Evolutionary conservation across 345 rosid species (phyloP).

Genomic region (Microcos paniculata): DNA sequence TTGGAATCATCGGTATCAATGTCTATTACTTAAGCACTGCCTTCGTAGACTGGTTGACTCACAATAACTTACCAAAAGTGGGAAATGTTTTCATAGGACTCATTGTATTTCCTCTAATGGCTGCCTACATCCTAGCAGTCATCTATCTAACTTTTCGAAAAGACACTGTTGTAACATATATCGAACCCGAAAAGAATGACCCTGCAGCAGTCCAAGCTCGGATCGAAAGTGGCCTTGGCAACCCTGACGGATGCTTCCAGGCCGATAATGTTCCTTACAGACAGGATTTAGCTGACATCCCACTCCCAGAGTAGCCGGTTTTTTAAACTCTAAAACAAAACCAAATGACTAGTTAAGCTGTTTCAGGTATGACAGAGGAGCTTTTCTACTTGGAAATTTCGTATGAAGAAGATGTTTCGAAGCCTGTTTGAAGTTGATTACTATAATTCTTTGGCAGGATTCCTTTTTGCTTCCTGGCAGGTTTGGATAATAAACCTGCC

Average conservation of each 20-base stretch:
- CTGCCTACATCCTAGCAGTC: slow-evolving; percentile 41
- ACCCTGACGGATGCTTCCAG: neutral
- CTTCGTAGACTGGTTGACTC: slow-evolving; percentile 49
- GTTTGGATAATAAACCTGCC: too few species aligned
- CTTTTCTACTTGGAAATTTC: neutral
- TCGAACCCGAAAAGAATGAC: slow-evolving; percentile 34
- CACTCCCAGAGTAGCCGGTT: slow-evolving; percentile 33
- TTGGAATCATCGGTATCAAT: slow-evolving; percentile 57
- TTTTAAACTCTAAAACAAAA: neutral
- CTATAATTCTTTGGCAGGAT: too few species aligned
- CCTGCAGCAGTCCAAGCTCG: neutral
- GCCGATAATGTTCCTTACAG: slow-evolving; percentile 30
- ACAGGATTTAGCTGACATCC: slow-evolving; percentile 52
- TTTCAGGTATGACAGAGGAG: neutral
- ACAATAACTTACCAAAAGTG: slow-evolving; percentile 38
- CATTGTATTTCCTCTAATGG: slow-evolving; percentile 56
- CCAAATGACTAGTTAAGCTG: too few species aligned
- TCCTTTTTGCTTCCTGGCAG: too few species aligned
- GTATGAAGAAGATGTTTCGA: neutral
- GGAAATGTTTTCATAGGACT: slow-evolving; percentile 50
- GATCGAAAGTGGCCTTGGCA: slow-evolving; percentile 29
- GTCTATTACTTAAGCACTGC: slow-evolving; percentile 54
- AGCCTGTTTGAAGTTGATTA: neutral
- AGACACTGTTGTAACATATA: slow-evolving; percentile 38
- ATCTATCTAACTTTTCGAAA: slow-evolving; percentile 51